These are phyloP conservation scores for Candida sphagnicola DNA, from an alignment of 805 yeast genomes.

Conservation along the genomic window DNA sequence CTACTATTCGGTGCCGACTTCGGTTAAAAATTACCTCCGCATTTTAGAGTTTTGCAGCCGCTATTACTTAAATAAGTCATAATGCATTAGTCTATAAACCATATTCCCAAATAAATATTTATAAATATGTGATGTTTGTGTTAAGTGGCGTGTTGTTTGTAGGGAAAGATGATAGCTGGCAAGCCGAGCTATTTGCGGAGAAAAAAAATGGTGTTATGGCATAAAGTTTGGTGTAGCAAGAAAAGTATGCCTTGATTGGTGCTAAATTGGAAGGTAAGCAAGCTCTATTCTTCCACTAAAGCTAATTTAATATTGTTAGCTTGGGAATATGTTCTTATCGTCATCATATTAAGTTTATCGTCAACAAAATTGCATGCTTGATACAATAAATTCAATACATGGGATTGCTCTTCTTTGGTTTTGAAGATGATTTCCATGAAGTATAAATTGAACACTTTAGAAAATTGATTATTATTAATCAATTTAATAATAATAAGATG, in stretches of 20 bases:
- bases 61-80: neutral
- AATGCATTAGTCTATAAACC: conserved; percentile 3
- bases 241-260: too few species aligned
- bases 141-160: too few species aligned
- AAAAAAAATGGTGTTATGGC: too few species aligned
- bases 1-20: too few species aligned
- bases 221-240: too few species aligned
- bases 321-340: conserved; percentile 11
- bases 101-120: conserved; percentile 3
- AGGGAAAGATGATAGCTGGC: too few species aligned
- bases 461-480: conserved; percentile 11
- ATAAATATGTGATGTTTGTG: neutral
- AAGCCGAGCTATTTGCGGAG: too few species aligned
- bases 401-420: conserved; percentile 14
- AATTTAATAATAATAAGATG: conserved; percentile 25
- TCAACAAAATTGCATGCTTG: conserved; percentile 18
- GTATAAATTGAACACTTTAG: conserved; percentile 25
- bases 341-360: conserved; percentile 19
- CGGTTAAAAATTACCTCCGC: too few species aligned
- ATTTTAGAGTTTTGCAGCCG: neutral
- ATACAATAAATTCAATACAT: conserved; percentile 19
- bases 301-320: conserved; percentile 2
- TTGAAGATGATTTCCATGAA: conserved; percentile 23
- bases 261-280: too few species aligned
- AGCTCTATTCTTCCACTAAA: too few species aligned